Conservation (phyloP, 208 protist species). For the Naegleria lovaniensis region DNA sequence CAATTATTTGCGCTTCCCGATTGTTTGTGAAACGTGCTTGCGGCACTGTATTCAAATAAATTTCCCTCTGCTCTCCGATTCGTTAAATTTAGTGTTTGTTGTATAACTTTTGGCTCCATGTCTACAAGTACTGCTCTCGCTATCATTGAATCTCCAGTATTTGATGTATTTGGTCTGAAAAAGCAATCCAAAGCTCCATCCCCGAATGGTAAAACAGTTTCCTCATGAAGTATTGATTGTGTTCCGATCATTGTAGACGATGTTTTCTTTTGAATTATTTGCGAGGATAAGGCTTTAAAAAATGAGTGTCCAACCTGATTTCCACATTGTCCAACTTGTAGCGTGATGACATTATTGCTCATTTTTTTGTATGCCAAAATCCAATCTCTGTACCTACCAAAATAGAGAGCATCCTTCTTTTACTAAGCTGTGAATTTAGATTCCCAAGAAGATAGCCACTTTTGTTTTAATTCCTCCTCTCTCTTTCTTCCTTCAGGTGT, state of each 20-base stretch:
- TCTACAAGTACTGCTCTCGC: slow-evolving; percentile 38
- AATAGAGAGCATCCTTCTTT: neutral
- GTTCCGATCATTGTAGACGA: neutral
- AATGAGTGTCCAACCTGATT: neutral
- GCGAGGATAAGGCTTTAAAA: neutral
- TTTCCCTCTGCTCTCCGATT: neutral
- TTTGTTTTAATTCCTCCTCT: neutral
- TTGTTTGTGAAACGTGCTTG: slow-evolving; percentile 26
- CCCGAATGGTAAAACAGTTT: neutral
- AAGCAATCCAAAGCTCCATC: neutral
- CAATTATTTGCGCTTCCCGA: slow-evolving; percentile 52
- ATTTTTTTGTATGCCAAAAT: neutral
- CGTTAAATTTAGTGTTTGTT: slow-evolving; percentile 20
- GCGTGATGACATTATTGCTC: neutral
- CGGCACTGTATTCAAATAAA: slow-evolving; percentile 33
- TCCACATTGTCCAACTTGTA: slow-evolving; percentile 12
- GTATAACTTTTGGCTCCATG: slow-evolving; percentile 54
- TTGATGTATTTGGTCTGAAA: neutral
- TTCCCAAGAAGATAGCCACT: neutral
- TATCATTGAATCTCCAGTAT: neutral
- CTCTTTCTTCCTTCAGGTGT: neutral
- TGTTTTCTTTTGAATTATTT: neutral
- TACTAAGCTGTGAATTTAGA: neutral
- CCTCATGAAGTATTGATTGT: neutral
- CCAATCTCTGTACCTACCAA: no score